phyloP scores from a whole-genome alignment of 2,329 filamentous ascomycete genomes.

The Bipolaris gigantea region DNA sequence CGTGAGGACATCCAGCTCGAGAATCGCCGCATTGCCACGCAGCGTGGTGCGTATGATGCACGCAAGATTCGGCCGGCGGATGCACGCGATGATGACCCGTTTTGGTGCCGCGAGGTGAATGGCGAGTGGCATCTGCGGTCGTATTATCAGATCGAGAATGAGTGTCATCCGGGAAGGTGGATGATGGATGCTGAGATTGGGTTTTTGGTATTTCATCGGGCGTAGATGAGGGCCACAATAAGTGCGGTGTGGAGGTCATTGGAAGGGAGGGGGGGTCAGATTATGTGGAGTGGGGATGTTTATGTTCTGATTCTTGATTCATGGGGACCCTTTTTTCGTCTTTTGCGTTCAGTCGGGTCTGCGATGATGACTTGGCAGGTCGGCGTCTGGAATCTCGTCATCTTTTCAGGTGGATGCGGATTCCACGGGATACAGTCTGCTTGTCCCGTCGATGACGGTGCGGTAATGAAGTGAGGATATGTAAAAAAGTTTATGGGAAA shows the following conservation, averaged over 20 bases:
- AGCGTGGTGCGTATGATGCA: slow-evolving; percentile 37
- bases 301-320: not conserved
- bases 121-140: slow-evolving; percentile 42
- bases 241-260: not conserved
- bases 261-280: too few relatives aligned
- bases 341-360: not conserved
- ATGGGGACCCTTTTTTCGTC: not conserved
- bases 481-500: too few relatives aligned
- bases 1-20: slow-evolving; percentile 36
- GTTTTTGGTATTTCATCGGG: slow-evolving; percentile 39
- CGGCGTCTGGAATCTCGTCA: not conserved
- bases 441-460: too few relatives aligned
- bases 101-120: slow-evolving; percentile 44
- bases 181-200: slow-evolving; percentile 39
- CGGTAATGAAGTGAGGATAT: too few relatives aligned
- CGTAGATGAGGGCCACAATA: slow-evolving; percentile 8
- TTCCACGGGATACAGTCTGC: too few relatives aligned
- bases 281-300: not conserved
- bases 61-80: slow-evolving; percentile 39
- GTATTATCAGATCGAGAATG: slow-evolving; percentile 45
- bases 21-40: slow-evolving; percentile 35
- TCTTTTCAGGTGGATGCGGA: too few relatives aligned
- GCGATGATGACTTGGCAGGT: not conserved
- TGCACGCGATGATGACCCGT: slow-evolving; percentile 38
- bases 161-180: slow-evolving; percentile 44